Conservation (phyloP, 495 filamentous ascomycete genomes). For the Neurospora discreta region DNA sequence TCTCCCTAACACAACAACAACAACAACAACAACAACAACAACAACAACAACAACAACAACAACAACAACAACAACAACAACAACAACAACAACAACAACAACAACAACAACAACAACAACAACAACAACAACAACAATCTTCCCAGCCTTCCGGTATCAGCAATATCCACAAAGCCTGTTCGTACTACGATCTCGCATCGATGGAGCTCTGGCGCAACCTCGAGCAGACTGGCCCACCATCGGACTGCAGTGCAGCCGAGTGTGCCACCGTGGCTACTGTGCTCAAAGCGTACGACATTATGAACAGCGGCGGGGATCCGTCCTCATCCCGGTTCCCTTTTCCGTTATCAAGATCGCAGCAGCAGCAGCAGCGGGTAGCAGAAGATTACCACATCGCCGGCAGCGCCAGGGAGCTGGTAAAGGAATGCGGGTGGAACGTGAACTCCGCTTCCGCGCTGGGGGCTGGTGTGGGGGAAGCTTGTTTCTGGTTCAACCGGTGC, state of each 20-base stretch:
- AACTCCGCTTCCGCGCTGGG: conserved; percentile 22
- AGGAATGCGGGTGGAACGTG: conserved; percentile 85
- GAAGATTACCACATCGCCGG: conserved; percentile 66
- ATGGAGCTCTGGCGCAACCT: conserved; percentile 58
- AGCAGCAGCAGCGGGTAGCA: neutral
- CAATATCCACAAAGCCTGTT: conserved; percentile 24
- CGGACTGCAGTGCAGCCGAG: conserved; percentile 64
- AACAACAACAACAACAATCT: conserved; percentile 44
- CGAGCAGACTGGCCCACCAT: conserved; percentile 44
- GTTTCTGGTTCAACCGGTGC: conserved; percentile 89
- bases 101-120: conserved; percentile 55
- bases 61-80: conserved; percentile 47
- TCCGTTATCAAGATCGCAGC: neutral
- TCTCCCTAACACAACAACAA: conserved; percentile 59
- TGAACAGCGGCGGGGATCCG: conserved; percentile 36
- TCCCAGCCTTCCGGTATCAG: neutral
- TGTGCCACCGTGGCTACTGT: conserved; percentile 86
- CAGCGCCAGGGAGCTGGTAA: conserved; percentile 67
- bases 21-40: conserved; percentile 48
- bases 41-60: conserved; percentile 41
- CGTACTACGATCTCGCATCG: conserved; percentile 70
- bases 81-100: conserved; percentile 56
- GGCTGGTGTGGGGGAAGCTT: conserved; percentile 67
- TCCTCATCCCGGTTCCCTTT: neutral
- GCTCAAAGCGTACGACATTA: conserved; percentile 84